Conservation (phyloP, 2,329 filamentous ascomycete genomes). For the Malbranchea cinnamomea region DNA sequence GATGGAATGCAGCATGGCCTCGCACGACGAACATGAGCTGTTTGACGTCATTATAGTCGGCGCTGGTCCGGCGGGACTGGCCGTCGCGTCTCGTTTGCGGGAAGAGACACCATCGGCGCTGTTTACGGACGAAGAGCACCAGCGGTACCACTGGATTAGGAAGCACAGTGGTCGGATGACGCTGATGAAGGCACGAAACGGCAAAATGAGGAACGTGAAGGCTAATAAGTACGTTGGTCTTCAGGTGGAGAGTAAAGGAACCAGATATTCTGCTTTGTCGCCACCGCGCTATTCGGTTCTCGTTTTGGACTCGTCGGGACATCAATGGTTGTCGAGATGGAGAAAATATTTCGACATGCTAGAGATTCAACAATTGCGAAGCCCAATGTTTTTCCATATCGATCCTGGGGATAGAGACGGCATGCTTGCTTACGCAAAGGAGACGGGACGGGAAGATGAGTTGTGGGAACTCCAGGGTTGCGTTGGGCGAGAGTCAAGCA, state of each 20-base stretch:
- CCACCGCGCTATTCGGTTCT: conserved; percentile 32
- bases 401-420: conserved; percentile 63
- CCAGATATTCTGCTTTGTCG: conserved; percentile 9
- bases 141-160: conserved; percentile 63
- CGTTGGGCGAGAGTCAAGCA: conserved; percentile 66
- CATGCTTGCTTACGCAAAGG: conserved; percentile 53
- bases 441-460: conserved; percentile 45
- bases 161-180: conserved; percentile 47
- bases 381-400: conserved; percentile 71
- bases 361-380: conserved; percentile 56
- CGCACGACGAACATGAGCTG: conserved; percentile 1
- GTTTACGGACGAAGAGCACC: conserved; percentile 72
- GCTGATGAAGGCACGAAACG: conserved; percentile 23
- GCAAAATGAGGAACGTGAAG: conserved; percentile 16
- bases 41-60: conserved; percentile 57
- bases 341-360: conserved; percentile 52
- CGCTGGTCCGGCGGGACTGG: conserved; percentile 60
- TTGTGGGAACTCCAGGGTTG: conserved; percentile 57
- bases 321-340: conserved; percentile 57
- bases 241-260: conserved; percentile 2
- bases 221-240: conserved; percentile 16
- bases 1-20: no score
- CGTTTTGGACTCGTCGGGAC: conserved; percentile 51
- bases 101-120: conserved; percentile 62
- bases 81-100: conserved; percentile 54